phyloP scores from a whole-genome alignment of 1,139 yeast species.

The Diutina mesorugosa region DNA sequence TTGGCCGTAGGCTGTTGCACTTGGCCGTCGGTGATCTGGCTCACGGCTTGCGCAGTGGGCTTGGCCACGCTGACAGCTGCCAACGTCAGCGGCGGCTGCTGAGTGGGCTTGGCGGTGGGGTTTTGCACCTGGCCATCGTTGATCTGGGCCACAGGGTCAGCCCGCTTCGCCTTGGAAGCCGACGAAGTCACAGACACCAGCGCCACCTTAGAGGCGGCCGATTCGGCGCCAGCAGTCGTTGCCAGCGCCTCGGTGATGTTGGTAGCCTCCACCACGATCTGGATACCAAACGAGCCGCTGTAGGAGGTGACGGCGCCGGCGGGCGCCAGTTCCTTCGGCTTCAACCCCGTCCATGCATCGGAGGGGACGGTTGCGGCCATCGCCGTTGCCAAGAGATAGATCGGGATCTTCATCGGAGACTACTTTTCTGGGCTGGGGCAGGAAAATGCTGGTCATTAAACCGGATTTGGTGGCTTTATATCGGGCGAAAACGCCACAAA shows the following conservation, averaged over 20 bases:
- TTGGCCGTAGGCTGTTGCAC: background rate
- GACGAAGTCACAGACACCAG: background rate
- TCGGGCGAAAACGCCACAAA: background rate
- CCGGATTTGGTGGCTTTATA: background rate
- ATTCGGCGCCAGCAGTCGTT: background rate
- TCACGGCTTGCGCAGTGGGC: background rate
- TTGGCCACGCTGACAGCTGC: background rate
- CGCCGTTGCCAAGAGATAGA: background rate
- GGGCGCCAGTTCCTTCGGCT: background rate
- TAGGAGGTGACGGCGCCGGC: background rate
- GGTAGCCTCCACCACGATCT: background rate
- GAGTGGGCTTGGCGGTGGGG: background rate
- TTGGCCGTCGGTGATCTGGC: constrained; percentile 1
- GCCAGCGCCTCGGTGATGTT: background rate
- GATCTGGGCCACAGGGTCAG: background rate
- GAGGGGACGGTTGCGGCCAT: constrained; percentile 1
- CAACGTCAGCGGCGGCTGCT: background rate
- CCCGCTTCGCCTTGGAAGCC: background rate
- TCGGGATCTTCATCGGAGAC: background rate
- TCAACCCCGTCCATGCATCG: background rate
- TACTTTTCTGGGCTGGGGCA: too few relatives aligned
- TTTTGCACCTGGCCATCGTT: constrained; percentile 2
- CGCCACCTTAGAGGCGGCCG: background rate
- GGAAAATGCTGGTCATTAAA: too few relatives aligned
- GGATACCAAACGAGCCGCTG: background rate